A percentile compares a stretch with the other conserved stretches of the same genome.
These are phyloP conservation scores for Tuber umbilicatum DNA, from an alignment of 495 filamentous ascomycete species.

Conservation along the genomic window DNA sequence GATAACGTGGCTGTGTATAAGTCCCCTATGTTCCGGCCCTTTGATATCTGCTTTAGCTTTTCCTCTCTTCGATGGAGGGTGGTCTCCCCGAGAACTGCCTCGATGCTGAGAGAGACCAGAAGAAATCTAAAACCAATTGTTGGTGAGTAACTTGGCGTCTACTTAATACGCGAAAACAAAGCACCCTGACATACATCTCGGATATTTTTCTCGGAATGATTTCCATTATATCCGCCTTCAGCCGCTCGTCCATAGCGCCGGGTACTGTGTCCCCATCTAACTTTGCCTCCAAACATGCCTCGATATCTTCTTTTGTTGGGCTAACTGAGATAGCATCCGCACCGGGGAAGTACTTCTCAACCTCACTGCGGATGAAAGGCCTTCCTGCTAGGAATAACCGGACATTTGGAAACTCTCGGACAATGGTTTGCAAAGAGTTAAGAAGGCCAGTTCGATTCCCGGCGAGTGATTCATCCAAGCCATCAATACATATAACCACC, in stretches of 20 bases:
- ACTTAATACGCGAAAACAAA: background rate
- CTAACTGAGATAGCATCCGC: background rate
- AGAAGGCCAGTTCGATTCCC: background rate
- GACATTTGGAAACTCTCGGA: background rate
- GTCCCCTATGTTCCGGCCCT: no score
- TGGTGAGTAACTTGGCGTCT: no score
- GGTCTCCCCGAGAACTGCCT: no score
- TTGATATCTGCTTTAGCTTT: no score
- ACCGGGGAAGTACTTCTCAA: background rate
- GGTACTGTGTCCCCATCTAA: background rate
- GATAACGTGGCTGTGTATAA: no score
- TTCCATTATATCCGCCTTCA: background rate
- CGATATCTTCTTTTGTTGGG: background rate
- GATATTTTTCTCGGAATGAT: background rate
- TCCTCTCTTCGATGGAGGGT: no score
- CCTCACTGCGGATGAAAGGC: background rate
- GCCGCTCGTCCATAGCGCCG: background rate
- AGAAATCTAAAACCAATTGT: no score
- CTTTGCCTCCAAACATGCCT: background rate
- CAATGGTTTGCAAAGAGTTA: background rate
- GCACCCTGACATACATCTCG: background rate
- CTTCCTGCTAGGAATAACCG: background rate
- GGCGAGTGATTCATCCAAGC: background rate
- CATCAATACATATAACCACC: background rate
- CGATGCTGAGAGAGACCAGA: no score